Evolutionary conservation across 2,329 filamentous ascomycete species (phyloP).

Genomic region (Colletotrichum lindemuthianum): DNA sequence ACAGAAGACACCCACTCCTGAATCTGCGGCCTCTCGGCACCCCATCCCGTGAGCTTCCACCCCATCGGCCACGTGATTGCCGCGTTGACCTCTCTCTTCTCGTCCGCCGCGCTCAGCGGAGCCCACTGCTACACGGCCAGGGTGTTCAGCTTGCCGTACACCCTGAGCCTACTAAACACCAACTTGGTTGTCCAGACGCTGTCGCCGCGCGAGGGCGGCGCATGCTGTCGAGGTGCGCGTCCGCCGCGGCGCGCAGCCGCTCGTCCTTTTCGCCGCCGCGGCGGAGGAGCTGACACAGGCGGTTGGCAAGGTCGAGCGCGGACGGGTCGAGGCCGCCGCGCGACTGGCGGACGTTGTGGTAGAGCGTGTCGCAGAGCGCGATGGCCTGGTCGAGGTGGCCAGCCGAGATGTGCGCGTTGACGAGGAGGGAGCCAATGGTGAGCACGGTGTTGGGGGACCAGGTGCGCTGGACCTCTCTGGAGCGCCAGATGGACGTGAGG

Average conservation of each 20-base stretch:
- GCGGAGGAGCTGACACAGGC: slow-evolving; percentile 43
- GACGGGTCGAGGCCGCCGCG: slow-evolving; percentile 44
- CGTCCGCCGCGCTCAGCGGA: slow-evolving; percentile 26
- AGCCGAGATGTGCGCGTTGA: slow-evolving; percentile 45
- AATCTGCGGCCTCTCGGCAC: slow-evolving; percentile 17
- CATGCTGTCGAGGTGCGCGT: slow-evolving; percentile 39
- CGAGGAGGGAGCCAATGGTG: slow-evolving; percentile 43
- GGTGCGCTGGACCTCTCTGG: slow-evolving; percentile 46
- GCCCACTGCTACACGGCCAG: slow-evolving; percentile 36
- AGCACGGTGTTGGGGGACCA: slow-evolving; percentile 44
- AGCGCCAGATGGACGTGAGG: slow-evolving; percentile 46
- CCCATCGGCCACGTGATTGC: slow-evolving; percentile 29
- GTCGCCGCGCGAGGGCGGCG: slow-evolving; percentile 35
- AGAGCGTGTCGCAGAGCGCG: slow-evolving; percentile 44
- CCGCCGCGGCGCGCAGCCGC: slow-evolving; percentile 35
- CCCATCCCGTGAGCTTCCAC: slow-evolving; percentile 34
- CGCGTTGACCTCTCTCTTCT: slow-evolving; percentile 38
- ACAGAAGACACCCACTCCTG: slow-evolving; percentile 35
- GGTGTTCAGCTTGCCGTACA: slow-evolving; percentile 37
- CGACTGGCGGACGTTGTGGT: slow-evolving; percentile 47
- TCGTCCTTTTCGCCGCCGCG: slow-evolving; percentile 36
- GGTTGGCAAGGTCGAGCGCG: slow-evolving; percentile 42
- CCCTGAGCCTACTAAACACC: slow-evolving; percentile 32
- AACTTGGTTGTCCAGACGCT: slow-evolving; percentile 21
- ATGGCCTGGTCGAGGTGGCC: slow-evolving; percentile 42